A percentile compares a stretch with the other conserved stretches of the same genome.
Evolutionary conservation across 2,329 filamentous ascomycete species (phyloP).

Genomic region (Nigrospora sphaerica): DNA sequence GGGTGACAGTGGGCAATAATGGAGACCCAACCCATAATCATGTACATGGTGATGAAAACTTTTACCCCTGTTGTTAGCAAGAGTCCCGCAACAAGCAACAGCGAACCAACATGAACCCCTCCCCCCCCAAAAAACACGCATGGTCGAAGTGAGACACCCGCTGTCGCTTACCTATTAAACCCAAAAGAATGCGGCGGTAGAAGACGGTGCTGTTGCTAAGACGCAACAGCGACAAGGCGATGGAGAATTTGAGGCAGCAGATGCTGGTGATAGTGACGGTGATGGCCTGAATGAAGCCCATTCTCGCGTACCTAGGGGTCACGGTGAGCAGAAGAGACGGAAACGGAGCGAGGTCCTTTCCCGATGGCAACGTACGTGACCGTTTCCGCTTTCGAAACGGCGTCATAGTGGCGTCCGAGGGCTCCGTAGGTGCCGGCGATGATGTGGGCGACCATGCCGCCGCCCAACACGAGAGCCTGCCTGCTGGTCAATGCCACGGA

Average conservation of each 20-base stretch:
- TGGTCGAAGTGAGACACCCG: too few species aligned
- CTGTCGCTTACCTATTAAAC: not conserved
- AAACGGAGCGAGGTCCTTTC: slow-evolving; percentile 25
- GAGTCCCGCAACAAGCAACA: too few species aligned
- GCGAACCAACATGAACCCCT: too few species aligned
- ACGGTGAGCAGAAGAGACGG: slow-evolving; percentile 22
- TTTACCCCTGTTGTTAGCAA: not conserved
- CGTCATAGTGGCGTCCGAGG: not conserved
- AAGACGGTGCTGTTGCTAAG: slow-evolving; percentile 14
- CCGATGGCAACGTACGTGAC: slow-evolving; percentile 13
- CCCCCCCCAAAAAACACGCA: too few species aligned
- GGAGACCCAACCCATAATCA: not conserved
- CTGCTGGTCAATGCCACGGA: not conserved
- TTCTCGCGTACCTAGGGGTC: slow-evolving; percentile 28
- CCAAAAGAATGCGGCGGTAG: slow-evolving; percentile 7
- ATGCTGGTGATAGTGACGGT: slow-evolving; percentile 33
- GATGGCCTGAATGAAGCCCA: slow-evolving; percentile 37
- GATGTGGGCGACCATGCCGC: not conserved
- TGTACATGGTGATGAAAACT: slow-evolving; percentile 10
- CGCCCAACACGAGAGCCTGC: not conserved
- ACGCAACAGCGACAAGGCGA: slow-evolving; percentile 31
- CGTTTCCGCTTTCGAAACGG: not conserved
- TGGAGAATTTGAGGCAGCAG: slow-evolving; percentile 20
- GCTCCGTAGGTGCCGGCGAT: not conserved
- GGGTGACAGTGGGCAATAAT: not conserved